phyloP scores from a whole-genome alignment of 2,329 filamentous ascomycete genomes.

The Hyphodiscus sp. region DNA sequence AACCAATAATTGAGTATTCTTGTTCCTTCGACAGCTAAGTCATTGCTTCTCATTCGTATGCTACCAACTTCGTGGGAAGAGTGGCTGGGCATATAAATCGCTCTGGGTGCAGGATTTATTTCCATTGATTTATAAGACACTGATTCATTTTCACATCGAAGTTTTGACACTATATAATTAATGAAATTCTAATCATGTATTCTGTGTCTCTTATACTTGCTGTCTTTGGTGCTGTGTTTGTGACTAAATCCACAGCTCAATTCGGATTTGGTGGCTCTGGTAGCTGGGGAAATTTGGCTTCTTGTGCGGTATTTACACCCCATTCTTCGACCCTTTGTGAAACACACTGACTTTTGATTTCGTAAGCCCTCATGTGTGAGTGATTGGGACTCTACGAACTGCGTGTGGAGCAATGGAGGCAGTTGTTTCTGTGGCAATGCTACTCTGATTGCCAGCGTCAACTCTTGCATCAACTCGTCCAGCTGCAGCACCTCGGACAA shows the following conservation, averaged over 20 bases:
- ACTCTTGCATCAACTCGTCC: slow-evolving; percentile 6
- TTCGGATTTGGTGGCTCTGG: background rate
- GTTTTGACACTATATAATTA: background rate
- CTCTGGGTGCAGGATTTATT: background rate
- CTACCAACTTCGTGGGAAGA: background rate
- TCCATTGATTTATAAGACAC: background rate
- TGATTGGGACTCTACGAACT: background rate
- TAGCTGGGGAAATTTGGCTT: background rate
- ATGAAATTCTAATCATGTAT: background rate
- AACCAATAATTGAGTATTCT: background rate
- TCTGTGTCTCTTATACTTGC: background rate
- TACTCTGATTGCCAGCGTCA: slow-evolving; percentile 1
- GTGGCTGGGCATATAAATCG: background rate
- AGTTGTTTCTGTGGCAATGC: slow-evolving; percentile 4
- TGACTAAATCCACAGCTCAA: background rate
- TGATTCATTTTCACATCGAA: background rate
- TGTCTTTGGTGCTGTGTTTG: background rate
- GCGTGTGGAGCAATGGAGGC: background rate
- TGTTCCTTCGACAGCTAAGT: no score
- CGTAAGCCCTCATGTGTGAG: slow-evolving; percentile 6
- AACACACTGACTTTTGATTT: background rate
- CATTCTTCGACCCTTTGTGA: background rate
- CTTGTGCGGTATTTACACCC: background rate
- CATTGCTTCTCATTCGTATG: background rate
- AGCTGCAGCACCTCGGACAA: slow-evolving; percentile 7